These are phyloP conservation scores for Sphaceloma murrayae DNA, from an alignment of 2,329 filamentous ascomycete species.

Conservation along the genomic window DNA sequence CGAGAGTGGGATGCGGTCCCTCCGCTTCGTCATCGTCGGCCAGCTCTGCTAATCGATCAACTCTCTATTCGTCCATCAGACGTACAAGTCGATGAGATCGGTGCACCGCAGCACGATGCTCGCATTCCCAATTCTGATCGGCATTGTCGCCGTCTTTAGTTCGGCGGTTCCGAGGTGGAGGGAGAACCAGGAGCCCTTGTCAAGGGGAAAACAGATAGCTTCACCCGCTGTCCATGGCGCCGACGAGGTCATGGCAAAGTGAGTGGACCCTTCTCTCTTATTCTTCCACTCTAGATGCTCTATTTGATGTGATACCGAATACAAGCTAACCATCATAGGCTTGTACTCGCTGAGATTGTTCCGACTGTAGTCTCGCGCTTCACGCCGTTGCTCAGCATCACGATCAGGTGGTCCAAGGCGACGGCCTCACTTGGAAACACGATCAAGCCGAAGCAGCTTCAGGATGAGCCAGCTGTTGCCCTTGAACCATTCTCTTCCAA, in stretches of 20 bases:
- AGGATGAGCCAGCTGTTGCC: slow-evolving; percentile 33
- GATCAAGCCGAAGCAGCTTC: slow-evolving; percentile 36
- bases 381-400: slow-evolving; percentile 43
- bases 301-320: neutral
- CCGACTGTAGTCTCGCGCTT: slow-evolving; percentile 49
- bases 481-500: slow-evolving; percentile 27
- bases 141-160: neutral
- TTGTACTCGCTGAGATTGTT: slow-evolving; percentile 22
- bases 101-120: too few species aligned
- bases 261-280: neutral
- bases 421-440: slow-evolving; percentile 47
- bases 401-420: slow-evolving; percentile 39
- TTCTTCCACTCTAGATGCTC: neutral
- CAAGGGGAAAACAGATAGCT: neutral
- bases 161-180: neutral
- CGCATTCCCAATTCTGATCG: neutral
- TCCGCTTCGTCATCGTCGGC: neutral
- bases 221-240: neutral
- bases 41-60: neutral
- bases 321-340: neutral
- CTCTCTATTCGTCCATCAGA: neutral
- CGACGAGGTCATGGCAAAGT: neutral
- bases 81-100: neutral
- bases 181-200: neutral
- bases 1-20: too few species aligned